Base-by-base conservation (phyloP, 1,284 basidiomycete genomes). In the Earliella scabrosa region DNA sequence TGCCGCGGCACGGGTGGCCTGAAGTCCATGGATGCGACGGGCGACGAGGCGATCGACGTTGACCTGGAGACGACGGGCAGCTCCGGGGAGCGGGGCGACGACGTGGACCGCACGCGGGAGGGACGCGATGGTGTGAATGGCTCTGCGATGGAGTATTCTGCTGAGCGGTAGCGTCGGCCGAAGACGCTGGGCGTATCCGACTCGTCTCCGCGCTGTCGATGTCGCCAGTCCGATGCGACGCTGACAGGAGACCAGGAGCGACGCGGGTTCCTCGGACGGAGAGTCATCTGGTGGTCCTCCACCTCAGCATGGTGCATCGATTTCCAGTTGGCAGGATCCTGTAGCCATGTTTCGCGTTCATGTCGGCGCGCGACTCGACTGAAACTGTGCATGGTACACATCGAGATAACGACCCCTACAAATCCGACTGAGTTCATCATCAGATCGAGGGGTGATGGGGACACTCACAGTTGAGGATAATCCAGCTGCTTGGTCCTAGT, bases 371-470 rank as follows among this genome's bases (percentile, higher is more conserved):
- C 77, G 10, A 87, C 86, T 27, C 84, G 78, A 39, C 80, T 75
- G 65, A 85, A 86, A 66, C 83, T 87, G 59, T 86, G 82, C 55
- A 87, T 77, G 6, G 82, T 79, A 44, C 86, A 73, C 14, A 82
- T 44, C 0, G 86, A 87, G 24, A 86, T 77, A 34, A 86, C 66
- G 6, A 76, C 75, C 85, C 83, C 86, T 87, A 61, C 7, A 45
- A 45, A 20, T 16, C 10, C 52, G 34, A 24, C 29, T 66, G 39
- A 63, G 50, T 36, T 44, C 50, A 11, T 16, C 20, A 13, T 7
- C 29, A 11, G 14, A 18, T 34, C 20, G 52, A 31, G n/a, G n/a
- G 36, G 26, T 24, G 26, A 31, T 27, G 47, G 27, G 4, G 20
- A 45, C 7, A 73, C 82, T 62, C 66, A 86, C 85, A 87, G 63